Conservation (phyloP, 2,329 filamentous ascomycete species). For the Colletotrichum sp. region DNA sequence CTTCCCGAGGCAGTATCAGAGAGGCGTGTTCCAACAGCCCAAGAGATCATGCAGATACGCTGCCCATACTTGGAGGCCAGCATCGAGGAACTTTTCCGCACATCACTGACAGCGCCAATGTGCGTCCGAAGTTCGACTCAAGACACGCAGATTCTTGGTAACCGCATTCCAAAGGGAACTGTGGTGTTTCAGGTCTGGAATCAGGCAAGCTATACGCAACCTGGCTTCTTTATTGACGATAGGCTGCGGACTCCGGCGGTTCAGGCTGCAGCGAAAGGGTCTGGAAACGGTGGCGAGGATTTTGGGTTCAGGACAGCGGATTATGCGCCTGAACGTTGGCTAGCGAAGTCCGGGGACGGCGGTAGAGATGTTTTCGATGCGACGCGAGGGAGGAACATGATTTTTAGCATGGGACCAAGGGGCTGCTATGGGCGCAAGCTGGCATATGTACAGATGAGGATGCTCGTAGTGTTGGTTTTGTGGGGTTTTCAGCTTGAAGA, state of each 20-base stretch:
- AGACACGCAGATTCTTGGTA: constrained; percentile 31
- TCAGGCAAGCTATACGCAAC: constrained; percentile 28
- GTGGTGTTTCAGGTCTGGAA: constrained; percentile 15
- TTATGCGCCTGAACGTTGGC: constrained; percentile 43
- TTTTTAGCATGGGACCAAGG: constrained; percentile 39
- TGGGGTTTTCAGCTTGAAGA: constrained; percentile 5
- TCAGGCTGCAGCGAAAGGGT: constrained; percentile 15
- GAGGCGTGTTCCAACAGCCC: constrained; percentile 23
- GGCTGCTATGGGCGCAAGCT: constrained; percentile 43
- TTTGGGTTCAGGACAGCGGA: constrained; percentile 22
- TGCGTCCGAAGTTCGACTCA: constrained; percentile 27
- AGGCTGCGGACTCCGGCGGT: constrained; percentile 24
- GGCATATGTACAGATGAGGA: constrained; percentile 22
- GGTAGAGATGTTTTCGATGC: constrained; percentile 30
- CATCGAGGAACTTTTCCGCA: constrained; percentile 33
- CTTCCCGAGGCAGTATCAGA: constrained; percentile 20
- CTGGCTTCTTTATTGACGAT: constrained; percentile 31
- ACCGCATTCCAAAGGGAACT: constrained; percentile 30
- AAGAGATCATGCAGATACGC: constrained; percentile 25
- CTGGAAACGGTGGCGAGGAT: constrained; percentile 16
- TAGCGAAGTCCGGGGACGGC: constrained; percentile 23
- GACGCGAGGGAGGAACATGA: constrained; percentile 36
- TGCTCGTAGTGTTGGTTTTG: not conserved
- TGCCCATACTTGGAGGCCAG: constrained; percentile 33
- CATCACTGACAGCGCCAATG: constrained; percentile 24